phyloP scores from a whole-genome alignment of 2,329 filamentous ascomycete species.

The Xylariaceae sp. region DNA sequence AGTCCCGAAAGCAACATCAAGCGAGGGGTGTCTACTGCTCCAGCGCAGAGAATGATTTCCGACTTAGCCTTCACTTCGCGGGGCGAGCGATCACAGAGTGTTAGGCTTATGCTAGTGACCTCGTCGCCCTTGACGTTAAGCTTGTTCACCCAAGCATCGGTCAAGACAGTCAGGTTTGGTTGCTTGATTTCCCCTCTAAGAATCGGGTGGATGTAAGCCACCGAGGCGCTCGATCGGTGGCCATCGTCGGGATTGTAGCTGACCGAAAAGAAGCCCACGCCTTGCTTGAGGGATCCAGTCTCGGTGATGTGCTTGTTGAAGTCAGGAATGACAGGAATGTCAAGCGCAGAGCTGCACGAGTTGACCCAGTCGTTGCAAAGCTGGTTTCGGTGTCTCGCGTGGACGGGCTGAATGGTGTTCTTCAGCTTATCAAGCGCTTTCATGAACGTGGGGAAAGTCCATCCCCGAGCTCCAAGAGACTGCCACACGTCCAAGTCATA shows the following conservation, averaged over 20 bases:
- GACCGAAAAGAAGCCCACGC: slow-evolving; percentile 86
- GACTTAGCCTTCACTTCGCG: slow-evolving; percentile 59
- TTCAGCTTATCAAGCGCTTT: slow-evolving; percentile 77
- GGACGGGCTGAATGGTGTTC: slow-evolving; percentile 87
- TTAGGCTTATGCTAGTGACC: slow-evolving; percentile 71
- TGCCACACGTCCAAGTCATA: slow-evolving; percentile 87
- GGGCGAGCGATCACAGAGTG: slow-evolving; percentile 47
- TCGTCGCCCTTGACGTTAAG: slow-evolving; percentile 67
- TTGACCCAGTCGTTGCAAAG: slow-evolving; percentile 87
- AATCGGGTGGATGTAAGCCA: slow-evolving; percentile 91
- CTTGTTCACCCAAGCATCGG: slow-evolving; percentile 82
- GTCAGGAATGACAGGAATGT: slow-evolving; percentile 77
- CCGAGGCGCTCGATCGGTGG: slow-evolving; percentile 77
- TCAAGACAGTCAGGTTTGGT: slow-evolving; percentile 80
- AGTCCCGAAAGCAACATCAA: slow-evolving; percentile 56
- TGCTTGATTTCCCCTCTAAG: slow-evolving; percentile 76
- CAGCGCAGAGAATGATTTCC: slow-evolving; percentile 77
- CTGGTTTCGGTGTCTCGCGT: slow-evolving; percentile 81
- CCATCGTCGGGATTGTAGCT: slow-evolving; percentile 89
- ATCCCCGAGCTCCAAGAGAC: slow-evolving; percentile 74
- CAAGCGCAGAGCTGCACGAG: slow-evolving; percentile 71
- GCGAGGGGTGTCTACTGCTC: slow-evolving; percentile 76
- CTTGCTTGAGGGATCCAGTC: slow-evolving; percentile 67
- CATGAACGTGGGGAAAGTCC: slow-evolving; percentile 82
- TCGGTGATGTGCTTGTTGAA: slow-evolving; percentile 81